A percentile compares a stretch with the other conserved stretches of the same genome.
These are phyloP conservation scores for Boletus sp. DNA, from an alignment of 768 basidiomycete genomes.

Conservation along the genomic window DNA sequence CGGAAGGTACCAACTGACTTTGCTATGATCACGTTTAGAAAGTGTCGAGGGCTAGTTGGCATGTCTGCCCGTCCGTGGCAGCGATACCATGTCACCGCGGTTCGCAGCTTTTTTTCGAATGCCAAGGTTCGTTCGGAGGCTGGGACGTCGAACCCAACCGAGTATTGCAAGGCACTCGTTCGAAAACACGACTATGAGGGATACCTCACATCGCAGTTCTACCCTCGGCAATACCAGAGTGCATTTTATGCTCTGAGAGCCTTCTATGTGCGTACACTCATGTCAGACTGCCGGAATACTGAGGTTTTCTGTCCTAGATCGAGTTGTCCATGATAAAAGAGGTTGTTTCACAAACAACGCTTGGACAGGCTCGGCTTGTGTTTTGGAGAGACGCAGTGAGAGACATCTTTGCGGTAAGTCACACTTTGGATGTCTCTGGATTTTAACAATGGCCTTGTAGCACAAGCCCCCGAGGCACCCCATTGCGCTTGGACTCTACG, in stretches of 20 bases:
- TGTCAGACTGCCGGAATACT: not conserved
- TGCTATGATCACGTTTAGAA: slow-evolving; percentile 21
- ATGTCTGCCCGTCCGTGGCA: slow-evolving; percentile 9
- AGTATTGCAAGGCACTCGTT: slow-evolving; percentile 71
- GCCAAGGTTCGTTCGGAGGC: slow-evolving; percentile 6
- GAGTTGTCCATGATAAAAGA: slow-evolving; percentile 80
- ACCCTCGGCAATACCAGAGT: slow-evolving; percentile 58
- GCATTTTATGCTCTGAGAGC: slow-evolving; percentile 80
- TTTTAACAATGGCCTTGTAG: slow-evolving; percentile 39
- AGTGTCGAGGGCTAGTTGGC: slow-evolving; percentile 6
- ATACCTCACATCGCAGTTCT: slow-evolving; percentile 68
- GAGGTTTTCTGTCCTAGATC: slow-evolving; percentile 43
- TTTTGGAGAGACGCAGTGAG: slow-evolving; percentile 86
- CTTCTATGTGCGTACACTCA: slow-evolving; percentile 63
- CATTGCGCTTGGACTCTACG: slow-evolving; percentile 69
- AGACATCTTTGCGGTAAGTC: slow-evolving; percentile 56
- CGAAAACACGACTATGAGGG: slow-evolving; percentile 82
- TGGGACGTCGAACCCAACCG: slow-evolving; percentile 41
- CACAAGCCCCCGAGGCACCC: slow-evolving; percentile 78
- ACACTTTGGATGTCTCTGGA: slow-evolving; percentile 17
- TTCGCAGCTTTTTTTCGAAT: slow-evolving; percentile 15
- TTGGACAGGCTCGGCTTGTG: slow-evolving; percentile 84
- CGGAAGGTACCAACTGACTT: not conserved
- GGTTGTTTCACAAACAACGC: slow-evolving; percentile 63
- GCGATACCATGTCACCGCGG: not conserved